Conservation (phyloP, 371 early-diverging fungal species). For the Rhizomucor pusillus region DNA sequence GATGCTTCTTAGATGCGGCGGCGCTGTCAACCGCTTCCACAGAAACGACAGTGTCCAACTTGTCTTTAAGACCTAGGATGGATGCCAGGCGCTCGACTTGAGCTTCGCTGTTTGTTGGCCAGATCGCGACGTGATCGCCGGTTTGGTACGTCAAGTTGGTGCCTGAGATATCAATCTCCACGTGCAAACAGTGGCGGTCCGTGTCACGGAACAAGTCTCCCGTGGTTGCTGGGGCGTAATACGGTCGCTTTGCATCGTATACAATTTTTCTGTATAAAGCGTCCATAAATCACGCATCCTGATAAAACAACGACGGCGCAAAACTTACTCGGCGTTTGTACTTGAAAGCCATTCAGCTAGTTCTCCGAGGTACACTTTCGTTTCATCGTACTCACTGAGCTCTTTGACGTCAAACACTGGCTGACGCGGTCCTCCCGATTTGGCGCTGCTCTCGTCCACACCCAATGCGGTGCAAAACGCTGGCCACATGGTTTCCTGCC, state of each 20-base stretch:
- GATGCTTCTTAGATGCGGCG: conserved; percentile 59
- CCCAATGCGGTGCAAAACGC: conserved; percentile 32
- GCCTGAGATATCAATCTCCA: conserved; percentile 82
- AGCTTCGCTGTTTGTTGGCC: conserved; percentile 75
- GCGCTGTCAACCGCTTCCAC: conserved; percentile 54
- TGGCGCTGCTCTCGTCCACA: not conserved
- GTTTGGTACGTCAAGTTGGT: conserved; percentile 77
- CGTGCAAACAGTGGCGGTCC: conserved; percentile 81
- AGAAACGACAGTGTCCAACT: conserved; percentile 58
- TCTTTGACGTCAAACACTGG: conserved; percentile 10
- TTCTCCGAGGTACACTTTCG: conserved; percentile 52
- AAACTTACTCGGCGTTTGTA: conserved; percentile 33
- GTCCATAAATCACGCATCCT: conserved; percentile 6
- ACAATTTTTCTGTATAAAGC: conserved; percentile 13
- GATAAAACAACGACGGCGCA: too few relatives aligned
- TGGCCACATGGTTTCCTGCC: conserved; percentile 81
- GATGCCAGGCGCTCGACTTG: conserved; percentile 62
- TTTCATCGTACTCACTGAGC: conserved; percentile 8
- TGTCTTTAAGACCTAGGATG: conserved; percentile 53
- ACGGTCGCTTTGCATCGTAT: conserved; percentile 78
- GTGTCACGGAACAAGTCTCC: conserved; percentile 57
- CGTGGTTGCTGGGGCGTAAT: conserved; percentile 55
- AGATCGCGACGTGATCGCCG: conserved; percentile 92
- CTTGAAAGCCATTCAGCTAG: conserved; percentile 39
- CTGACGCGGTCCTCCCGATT: not conserved